These are phyloP conservation scores for Xylariaceae sp. DNA, from an alignment of 2,329 filamentous ascomycete genomes.

Conservation along the genomic window DNA sequence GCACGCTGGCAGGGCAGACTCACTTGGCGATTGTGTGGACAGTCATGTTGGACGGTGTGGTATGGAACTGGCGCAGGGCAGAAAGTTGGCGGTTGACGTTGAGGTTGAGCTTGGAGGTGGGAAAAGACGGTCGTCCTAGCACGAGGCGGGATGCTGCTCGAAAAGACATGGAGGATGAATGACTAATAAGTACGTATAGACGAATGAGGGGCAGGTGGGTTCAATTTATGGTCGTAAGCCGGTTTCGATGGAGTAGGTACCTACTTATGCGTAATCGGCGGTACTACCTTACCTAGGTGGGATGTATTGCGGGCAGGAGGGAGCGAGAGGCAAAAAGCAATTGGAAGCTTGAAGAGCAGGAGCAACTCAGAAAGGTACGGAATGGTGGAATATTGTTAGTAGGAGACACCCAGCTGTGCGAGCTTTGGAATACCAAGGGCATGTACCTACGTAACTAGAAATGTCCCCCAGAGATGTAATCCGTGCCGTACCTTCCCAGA, in stretches of 20 bases:
- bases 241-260: not conserved
- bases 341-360: no score
- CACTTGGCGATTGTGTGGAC: conserved; percentile 38
- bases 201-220: conserved; percentile 16
- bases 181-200: not conserved
- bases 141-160: conserved; percentile 22
- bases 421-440: no score
- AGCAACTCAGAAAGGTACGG: not conserved
- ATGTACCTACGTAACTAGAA: no score
- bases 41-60: conserved; percentile 39
- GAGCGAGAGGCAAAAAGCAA: not conserved
- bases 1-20: conserved; percentile 18
- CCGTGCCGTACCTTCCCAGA: no score
- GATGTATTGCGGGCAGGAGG: not conserved
- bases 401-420: no score
- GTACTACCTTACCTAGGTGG: not conserved
- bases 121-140: conserved; percentile 20
- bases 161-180: conserved; percentile 20
- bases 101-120: conserved; percentile 7
- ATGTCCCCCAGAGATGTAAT: no score
- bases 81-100: conserved; percentile 10
- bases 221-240: not conserved
- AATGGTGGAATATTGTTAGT: not conserved
- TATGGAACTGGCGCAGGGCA: conserved; percentile 34
- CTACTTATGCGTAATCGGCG: not conserved